A percentile compares a stretch with the other conserved stretches of the same genome.
These are phyloP conservation scores for Gyromitra esculenta DNA, from an alignment of 2,329 filamentous ascomycete genomes.

Conservation along the genomic window DNA sequence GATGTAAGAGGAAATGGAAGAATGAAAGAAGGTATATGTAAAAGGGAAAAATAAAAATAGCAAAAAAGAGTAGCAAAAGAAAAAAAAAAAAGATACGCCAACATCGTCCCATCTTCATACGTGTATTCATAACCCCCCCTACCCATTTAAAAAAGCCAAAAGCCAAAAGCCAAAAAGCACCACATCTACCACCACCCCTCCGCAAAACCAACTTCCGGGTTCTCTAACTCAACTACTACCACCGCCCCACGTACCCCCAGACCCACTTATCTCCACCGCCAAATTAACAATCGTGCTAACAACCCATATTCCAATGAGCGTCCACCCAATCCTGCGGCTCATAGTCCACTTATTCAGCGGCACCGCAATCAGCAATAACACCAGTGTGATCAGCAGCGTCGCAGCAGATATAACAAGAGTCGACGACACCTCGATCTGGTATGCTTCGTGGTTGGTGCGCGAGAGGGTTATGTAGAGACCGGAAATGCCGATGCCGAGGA, in stretches of 20 bases:
- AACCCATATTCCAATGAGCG: constrained; percentile 80
- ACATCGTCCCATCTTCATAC: background rate
- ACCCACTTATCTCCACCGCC: constrained; percentile 75
- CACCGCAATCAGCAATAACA: constrained; percentile 80
- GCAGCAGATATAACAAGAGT: constrained; percentile 85
- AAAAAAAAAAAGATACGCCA: background rate
- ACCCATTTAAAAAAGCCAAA: background rate
- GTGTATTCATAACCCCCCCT: background rate
- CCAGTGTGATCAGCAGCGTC: constrained; percentile 82
- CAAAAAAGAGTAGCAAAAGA: background rate
- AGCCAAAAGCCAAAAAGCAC: background rate
- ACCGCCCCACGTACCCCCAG: constrained; percentile 62
- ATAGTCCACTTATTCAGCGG: constrained; percentile 88
- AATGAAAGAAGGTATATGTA: background rate
- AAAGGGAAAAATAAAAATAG: no score
- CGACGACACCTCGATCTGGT: constrained; percentile 82
- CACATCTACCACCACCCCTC: background rate
- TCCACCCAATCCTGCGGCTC: constrained; percentile 82
- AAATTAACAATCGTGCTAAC: constrained; percentile 84
- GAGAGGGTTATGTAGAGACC: constrained; percentile 87
- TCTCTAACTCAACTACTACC: no score
- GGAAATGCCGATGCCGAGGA: constrained; percentile 91
- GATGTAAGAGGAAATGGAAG: background rate
- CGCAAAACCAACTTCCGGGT: no score
- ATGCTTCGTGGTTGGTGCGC: constrained; percentile 76